Evolutionary conservation across 352 stramenopile species (phyloP), one percentile per base, ranked within the genome.

Genomic region (Phytophthora idaei): DNA sequence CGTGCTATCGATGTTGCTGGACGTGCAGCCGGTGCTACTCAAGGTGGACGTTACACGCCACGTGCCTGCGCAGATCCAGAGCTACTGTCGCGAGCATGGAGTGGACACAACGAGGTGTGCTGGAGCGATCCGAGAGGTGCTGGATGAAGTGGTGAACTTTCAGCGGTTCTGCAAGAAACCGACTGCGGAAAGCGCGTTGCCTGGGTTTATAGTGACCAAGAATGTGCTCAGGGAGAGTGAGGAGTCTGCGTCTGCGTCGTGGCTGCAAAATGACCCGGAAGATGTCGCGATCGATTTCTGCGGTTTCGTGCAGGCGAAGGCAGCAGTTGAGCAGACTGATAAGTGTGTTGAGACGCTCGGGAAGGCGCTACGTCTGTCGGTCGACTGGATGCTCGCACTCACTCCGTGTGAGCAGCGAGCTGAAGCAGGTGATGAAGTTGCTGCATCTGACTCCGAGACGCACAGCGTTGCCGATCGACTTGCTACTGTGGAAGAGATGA

Each of bases 201-300:
- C 80, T 2, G 65, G 73, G 15, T 87, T 90, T 50, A 28, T 81
- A 12, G 46, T 80, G 28, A 56, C 74, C 4, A 89, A 80, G 42
- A 71, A 80, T 45, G 15, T 82, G 1, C 50, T 89, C 9, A n/a
- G 57, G 1, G 8, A 47, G 1, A 47, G n/a, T 27, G 55, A n/a
- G 1, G 46, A 51, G 17, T 3, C 36, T 32, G n/a, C 36, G 8
- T 54, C 46, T 12, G 31, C 46, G 4, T 69, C 32, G 8, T 90
- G 81, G 79, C 21, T 76, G 17, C 50, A 81, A 21, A 83, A 88
- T 44, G 57, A 68, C 2, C 36, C 75, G 0, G 21, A 45, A 34
- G 73, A 84, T 61, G 76, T 87, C 12, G 77, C 81, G 7, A 63
- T 52, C 0, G 79, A 84, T 21, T 65, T 87, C 8, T 90, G 79